These are phyloP conservation scores for Starmerella sp. DNA, from an alignment of 805 yeast species.

Conservation along the genomic window DNA sequence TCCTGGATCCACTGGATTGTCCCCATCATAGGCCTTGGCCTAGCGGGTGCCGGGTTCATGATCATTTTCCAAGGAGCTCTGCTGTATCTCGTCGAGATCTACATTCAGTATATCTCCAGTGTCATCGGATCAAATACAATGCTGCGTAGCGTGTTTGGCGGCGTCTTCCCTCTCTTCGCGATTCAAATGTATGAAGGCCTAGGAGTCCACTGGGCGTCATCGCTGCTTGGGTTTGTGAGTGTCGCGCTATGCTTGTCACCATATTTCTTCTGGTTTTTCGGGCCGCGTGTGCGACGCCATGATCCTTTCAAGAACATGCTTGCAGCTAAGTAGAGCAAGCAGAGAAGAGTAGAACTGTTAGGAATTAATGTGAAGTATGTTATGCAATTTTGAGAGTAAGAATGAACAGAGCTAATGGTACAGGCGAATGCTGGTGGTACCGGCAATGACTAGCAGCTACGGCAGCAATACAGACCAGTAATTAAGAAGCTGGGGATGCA, in stretches of 20 bases:
- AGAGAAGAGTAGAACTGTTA: too few relatives aligned
- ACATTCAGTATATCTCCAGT: slow-evolving; percentile 47
- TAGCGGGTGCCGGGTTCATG: slow-evolving; percentile 44
- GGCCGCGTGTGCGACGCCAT: slow-evolving; percentile 27
- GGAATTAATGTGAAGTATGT: too few relatives aligned
- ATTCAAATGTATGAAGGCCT: slow-evolving; percentile 42
- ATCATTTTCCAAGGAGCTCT: slow-evolving; percentile 51
- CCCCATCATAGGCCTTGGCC: slow-evolving; percentile 44
- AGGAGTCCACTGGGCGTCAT: slow-evolving; percentile 47
- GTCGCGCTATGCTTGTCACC: slow-evolving; percentile 40
- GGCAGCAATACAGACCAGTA: too few relatives aligned
- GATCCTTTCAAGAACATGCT: slow-evolving; percentile 19
- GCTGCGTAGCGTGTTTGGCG: slow-evolving; percentile 46
- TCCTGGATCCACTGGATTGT: slow-evolving; percentile 40
- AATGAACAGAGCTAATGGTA: too few relatives aligned
- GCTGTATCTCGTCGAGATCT: slow-evolving; percentile 53
- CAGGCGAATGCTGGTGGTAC: too few relatives aligned
- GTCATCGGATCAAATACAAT: slow-evolving; percentile 51
- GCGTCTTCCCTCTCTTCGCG: slow-evolving; percentile 56
- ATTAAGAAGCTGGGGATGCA: too few relatives aligned
- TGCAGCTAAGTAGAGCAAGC: neutral
- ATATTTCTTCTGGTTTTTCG: slow-evolving; percentile 41
- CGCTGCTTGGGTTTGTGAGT: slow-evolving; percentile 38
- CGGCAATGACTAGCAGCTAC: too few relatives aligned
- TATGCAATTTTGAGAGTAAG: too few relatives aligned